These are phyloP conservation scores for Cladosporium sp. DNA, from an alignment of 2,329 filamentous ascomycete species.

Conservation along the genomic window DNA sequence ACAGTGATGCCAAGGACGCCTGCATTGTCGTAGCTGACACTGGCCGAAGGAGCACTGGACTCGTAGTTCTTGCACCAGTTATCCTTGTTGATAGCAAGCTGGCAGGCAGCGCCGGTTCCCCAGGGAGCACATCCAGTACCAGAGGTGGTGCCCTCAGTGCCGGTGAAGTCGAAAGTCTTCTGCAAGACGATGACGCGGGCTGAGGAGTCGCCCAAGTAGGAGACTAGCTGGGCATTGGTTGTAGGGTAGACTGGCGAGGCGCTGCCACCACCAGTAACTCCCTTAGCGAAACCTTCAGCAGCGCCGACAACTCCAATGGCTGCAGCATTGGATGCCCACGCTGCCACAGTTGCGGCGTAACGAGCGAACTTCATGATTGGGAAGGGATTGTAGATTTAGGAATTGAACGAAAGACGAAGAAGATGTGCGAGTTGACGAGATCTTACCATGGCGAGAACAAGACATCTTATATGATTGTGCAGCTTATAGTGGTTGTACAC, in stretches of 20 bases:
- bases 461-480: neutral
- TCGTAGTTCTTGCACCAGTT: slow-evolving; percentile 52
- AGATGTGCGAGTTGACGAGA: neutral
- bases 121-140: slow-evolving; percentile 39
- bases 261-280: slow-evolving; percentile 56
- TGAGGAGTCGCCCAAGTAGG: slow-evolving; percentile 53
- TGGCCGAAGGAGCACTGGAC: slow-evolving; percentile 41
- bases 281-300: slow-evolving; percentile 43
- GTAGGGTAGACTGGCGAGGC: slow-evolving; percentile 52
- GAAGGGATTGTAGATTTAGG: neutral
- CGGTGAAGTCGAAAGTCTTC: slow-evolving; percentile 50
- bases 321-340: slow-evolving; percentile 1
- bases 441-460: neutral
- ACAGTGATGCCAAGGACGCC: slow-evolving; percentile 27
- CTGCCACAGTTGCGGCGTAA: slow-evolving; percentile 1
- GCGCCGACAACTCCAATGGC: slow-evolving; percentile 10
- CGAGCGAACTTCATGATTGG: slow-evolving; percentile 9
- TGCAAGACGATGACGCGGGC: slow-evolving; percentile 56
- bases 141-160: slow-evolving; percentile 49
- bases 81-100: slow-evolving; percentile 57
- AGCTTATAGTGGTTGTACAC: neutral
- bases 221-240: slow-evolving; percentile 50
- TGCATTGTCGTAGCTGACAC: slow-evolving; percentile 31
- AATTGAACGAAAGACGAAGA: neutral
- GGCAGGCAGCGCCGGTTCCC: slow-evolving; percentile 52